Evolutionary conservation across 73 alveolate species (phyloP).

Genomic region (Stentor roeselii): DNA sequence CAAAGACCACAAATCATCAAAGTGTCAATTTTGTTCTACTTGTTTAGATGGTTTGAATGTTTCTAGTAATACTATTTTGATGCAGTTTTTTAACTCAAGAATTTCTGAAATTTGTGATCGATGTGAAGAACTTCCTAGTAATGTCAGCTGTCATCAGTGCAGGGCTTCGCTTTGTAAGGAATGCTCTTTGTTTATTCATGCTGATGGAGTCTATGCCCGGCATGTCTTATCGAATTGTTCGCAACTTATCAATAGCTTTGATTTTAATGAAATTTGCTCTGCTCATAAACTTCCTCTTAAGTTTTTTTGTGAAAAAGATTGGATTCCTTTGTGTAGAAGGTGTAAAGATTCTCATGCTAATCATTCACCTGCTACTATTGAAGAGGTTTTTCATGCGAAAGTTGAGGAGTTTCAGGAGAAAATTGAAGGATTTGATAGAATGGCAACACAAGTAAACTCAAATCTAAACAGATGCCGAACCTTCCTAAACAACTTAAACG

Average conservation of each 20-base stretch:
- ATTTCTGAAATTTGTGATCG: not conserved
- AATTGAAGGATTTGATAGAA: not conserved
- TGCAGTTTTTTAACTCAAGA: not conserved
- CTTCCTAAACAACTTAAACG: not conserved
- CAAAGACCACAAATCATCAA: not conserved
- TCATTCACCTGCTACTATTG: not conserved
- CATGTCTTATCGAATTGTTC: not conserved
- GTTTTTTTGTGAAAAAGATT: not conserved
- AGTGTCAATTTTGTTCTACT: not conserved
- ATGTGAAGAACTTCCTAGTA: constrained; percentile 17
- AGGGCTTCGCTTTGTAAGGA: constrained; percentile 16
- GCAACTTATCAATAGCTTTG: not conserved
- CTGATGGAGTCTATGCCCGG: not conserved
- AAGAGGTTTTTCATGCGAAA: not conserved
- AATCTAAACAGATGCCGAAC: not conserved
- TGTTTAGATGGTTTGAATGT: not conserved
- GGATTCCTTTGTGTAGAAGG: not conserved
- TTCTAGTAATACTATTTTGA: not conserved
- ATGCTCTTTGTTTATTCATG: not conserved
- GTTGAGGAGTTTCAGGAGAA: not conserved
- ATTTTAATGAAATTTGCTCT: not conserved
- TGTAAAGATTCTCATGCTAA: not conserved
- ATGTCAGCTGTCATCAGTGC: not conserved
- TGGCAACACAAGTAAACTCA: not conserved
- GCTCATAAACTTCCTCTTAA: not conserved